Base-by-base conservation (phyloP, 2,329 filamentous ascomycete genomes). In the Pseudogymnoascus sp. region DNA sequence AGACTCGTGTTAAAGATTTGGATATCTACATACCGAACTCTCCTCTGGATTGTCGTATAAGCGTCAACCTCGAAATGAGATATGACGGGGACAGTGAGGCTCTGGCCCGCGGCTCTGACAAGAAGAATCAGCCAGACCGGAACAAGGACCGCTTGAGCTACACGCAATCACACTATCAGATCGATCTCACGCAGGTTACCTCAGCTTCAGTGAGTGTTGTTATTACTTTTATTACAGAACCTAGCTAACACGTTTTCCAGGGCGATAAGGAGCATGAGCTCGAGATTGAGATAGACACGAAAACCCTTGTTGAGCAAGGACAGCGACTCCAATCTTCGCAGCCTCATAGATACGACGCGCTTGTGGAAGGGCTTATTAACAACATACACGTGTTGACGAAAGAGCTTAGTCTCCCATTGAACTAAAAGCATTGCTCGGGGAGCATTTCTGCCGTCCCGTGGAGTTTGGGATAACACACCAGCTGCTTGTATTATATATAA, bases 111-210 rank as follows among this genome's bases (percentile, higher is more conserved):
- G 21, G 36, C 18, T 31, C 59, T 6, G 68, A 70, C 8, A 72
- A 46, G 64, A 72, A 66, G 66, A 73, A 67, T 62, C 56, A 64
- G 68, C 77, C 82, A 5, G 87, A 91, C 70, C 86, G 93, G 5
- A 87, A 85, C 69, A 99, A 99, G 75, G 93, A 99, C 75, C 85
- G 95, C 16, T 80, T 99, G 73, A 96, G 90, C 72, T 99, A 99
- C 76, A 87, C 83, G 8, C 96, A 97, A 73, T 83, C 92, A 42
- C 86, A 85, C 62, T 97, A 96, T 73, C 90, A 95, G 73, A 84
- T 99, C 69, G 95, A 99, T 75, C 79, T 99, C 60, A 99, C 95
- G 0, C 93, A 97, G 74, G 95, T 99, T 44, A 89, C 86, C 10
- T 36, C 65, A 34, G 63, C 67, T 8, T 72, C 73, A 67, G 74